phyloP scores from a whole-genome alignment of 2,329 filamentous ascomycete genomes.

The Apiospora saccharicola region DNA sequence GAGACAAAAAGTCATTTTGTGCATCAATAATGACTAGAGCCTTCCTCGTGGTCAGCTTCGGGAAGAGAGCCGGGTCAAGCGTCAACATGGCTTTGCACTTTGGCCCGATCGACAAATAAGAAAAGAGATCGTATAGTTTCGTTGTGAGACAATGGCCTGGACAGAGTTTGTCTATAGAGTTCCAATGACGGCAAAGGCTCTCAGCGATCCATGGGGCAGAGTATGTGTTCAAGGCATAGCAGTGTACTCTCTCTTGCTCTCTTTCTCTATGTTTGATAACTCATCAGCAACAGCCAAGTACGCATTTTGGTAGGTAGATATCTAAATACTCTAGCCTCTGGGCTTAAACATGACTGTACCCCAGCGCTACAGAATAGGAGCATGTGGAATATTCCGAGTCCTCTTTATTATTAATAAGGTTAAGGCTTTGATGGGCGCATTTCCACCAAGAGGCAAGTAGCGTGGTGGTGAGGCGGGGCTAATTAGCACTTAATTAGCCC shows the following conservation, averaged over 20 bases:
- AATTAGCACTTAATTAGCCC: not conserved
- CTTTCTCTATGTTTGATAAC: conserved; percentile 9
- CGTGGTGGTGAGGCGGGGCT: not conserved
- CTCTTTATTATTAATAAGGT: conserved; percentile 18
- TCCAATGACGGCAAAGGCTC: not conserved
- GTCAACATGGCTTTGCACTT: conserved; percentile 54
- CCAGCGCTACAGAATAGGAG: conserved; percentile 2
- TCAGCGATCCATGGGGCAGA: not conserved
- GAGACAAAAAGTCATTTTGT: conserved; percentile 85
- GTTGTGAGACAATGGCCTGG: not conserved
- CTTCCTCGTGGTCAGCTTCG: conserved; percentile 64
- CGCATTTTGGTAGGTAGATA: not conserved
- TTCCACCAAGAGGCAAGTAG: not conserved
- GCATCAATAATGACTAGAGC: conserved; percentile 86
- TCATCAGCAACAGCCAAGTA: conserved; percentile 17
- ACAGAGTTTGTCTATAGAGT: conserved; percentile 1
- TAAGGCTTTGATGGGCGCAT: conserved; percentile 1
- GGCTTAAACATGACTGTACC: not conserved
- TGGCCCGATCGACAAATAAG: not conserved
- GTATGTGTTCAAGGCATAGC: not conserved
- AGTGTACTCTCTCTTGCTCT: conserved; percentile 1
- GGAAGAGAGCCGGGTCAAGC: conserved; percentile 63
- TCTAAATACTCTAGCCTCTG: conserved; percentile 6
- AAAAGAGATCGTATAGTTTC: not conserved
- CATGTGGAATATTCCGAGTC: not conserved